A percentile compares a stretch with the other conserved stretches of the same genome.
Evolutionary conservation across 805 yeast genomes (phyloP).

Genomic region (Dipodascopsis tothii): DNA sequence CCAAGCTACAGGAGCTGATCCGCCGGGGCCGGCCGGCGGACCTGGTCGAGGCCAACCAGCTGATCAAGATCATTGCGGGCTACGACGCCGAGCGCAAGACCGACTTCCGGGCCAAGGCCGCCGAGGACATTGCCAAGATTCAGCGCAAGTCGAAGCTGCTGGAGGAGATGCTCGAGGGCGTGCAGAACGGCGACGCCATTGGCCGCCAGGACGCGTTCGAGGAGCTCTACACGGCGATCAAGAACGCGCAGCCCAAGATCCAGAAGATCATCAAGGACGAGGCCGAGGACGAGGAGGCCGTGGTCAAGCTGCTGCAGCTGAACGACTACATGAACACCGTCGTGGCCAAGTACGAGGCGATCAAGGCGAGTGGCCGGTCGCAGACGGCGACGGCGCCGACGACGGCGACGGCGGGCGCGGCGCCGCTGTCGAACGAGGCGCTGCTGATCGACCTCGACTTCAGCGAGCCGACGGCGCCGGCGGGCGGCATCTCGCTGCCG

Average conservation of each 20-base stretch:
- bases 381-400: not conserved
- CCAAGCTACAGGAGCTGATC: slow-evolving; percentile 89
- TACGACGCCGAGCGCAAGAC: slow-evolving; percentile 75
- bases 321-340: slow-evolving; percentile 71
- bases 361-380: slow-evolving; percentile 48
- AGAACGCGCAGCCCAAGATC: slow-evolving; percentile 78
- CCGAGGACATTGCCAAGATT: slow-evolving; percentile 75
- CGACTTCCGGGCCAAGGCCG: slow-evolving; percentile 69
- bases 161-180: slow-evolving; percentile 66
- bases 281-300: slow-evolving; percentile 55
- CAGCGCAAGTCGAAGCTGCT: slow-evolving; percentile 79
- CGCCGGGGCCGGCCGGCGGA: slow-evolving; percentile 95
- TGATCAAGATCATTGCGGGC: slow-evolving; percentile 98
- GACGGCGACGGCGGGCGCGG: not conserved
- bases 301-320: slow-evolving; percentile 55
- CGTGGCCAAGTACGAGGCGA: slow-evolving; percentile 55
- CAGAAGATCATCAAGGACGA: slow-evolving; percentile 79
- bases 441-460: not conserved
- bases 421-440: not conserved
- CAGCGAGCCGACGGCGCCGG: not conserved
- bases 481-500: no score
- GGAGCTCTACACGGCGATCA: slow-evolving; percentile 71
- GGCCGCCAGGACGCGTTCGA: slow-evolving; percentile 59
- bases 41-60: slow-evolving; percentile 87
- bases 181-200: slow-evolving; percentile 32